A percentile compares a stretch with the other conserved stretches of the same genome.
phyloP scores from a whole-genome alignment of 192 early-diverging fungal genomes.

The Umbelopsis sp. region DNA sequence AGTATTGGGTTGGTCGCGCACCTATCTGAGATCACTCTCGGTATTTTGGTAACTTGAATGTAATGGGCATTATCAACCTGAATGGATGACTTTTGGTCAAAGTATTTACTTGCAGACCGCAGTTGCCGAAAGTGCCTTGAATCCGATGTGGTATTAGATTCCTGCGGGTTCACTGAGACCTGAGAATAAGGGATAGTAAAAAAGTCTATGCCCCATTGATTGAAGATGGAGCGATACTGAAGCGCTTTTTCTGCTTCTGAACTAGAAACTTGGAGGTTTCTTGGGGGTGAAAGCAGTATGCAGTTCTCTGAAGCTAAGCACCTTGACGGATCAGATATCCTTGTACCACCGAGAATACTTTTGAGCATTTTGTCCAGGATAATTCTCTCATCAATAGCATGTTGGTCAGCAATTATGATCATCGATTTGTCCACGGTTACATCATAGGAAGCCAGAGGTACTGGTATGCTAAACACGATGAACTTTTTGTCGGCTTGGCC shows the following conservation, averaged over 20 bases:
- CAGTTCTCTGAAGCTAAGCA: slow-evolving; percentile 25
- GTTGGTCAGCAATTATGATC: slow-evolving; percentile 73
- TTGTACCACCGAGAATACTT: slow-evolving; percentile 26
- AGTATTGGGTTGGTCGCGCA: slow-evolving; percentile 56
- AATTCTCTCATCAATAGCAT: slow-evolving; percentile 80
- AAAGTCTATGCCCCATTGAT: background rate
- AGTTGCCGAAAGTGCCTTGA: slow-evolving; percentile 22
- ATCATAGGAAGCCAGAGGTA: background rate
- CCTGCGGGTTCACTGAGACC: background rate
- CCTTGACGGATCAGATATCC: background rate
- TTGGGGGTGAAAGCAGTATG: slow-evolving; percentile 46
- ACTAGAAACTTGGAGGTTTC: slow-evolving; percentile 25
- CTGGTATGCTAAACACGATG: slow-evolving; percentile 47
- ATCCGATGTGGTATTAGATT: background rate
- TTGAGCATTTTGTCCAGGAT: slow-evolving; percentile 59
- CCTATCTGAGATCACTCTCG: slow-evolving; percentile 59
- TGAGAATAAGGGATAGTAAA: background rate
- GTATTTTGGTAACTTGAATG: slow-evolving; percentile 46
- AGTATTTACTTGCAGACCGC: slow-evolving; percentile 18
- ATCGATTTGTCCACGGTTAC: background rate
- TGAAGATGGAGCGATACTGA: background rate
- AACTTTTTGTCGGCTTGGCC: slow-evolving; percentile 72
- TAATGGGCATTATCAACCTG: background rate
- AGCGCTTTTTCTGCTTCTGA: background rate
- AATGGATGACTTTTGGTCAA: background rate